Evolutionary conservation across 495 filamentous ascomycete species (phyloP), one percentile per base, ranked within the genome.

Genomic region (Cairneyella variabilis): DNA sequence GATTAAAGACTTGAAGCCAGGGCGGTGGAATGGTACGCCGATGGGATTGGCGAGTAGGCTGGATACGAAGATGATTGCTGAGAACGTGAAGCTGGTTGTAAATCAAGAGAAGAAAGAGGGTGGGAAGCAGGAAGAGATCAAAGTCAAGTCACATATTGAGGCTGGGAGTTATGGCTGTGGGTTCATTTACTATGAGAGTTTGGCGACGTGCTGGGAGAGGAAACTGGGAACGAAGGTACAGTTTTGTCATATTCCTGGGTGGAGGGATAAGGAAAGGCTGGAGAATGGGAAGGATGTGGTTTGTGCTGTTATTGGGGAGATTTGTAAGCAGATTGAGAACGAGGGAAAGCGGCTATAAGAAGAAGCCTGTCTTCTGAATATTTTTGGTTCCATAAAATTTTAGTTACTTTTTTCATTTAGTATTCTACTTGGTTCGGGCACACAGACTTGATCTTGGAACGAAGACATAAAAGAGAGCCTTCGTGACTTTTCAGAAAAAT

Each of bases 151-250:
- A 20, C 45, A 36, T 37, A 12, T 32, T 4, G 45, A 37, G n/a
- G 16, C 28, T 9, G 45, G 45, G 26, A 20, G 18, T 48, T 36
- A 32, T 32, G 8, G 3, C 1, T 37, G 28, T 22, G 45, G 45
- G 7, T 48, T 48, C n/a, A 48, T 48, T 36, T 37, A 48, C 4
- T 48, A 48, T 25, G 45, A 48, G 30, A 48, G 45, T 23, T 25
- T 48, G 27, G 45, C 30, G 12, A 48, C 45, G 9, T 36, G 27
- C 28, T 17, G 45, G n/a, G 22, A 30, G 17, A 48, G 45, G 17
- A 37, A 37, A 0, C 28, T 48, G 11, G n/a, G 22, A 22, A 48
- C 45, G 17, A 48, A 26, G 28, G 44, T 48, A 12, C 5, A 34
- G 17, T 48, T 48, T 48, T 37, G 44, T 22, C 44, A 48, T 30